These are phyloP conservation scores for Phytophthora boehmeriae DNA, from an alignment of 352 stramenopile genomes.

Conservation along the genomic window DNA sequence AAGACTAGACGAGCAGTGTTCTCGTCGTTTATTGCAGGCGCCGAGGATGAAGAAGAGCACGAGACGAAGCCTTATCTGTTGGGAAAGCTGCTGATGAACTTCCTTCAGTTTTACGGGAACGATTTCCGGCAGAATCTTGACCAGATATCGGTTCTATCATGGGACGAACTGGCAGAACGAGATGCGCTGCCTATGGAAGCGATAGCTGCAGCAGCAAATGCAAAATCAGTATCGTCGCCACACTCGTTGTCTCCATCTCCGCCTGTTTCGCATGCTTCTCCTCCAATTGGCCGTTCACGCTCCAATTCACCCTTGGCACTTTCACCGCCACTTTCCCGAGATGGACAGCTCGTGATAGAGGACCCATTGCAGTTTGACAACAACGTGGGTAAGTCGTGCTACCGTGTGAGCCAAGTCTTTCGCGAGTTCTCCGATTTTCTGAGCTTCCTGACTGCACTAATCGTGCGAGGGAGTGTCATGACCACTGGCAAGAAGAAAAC, in stretches of 20 bases:
- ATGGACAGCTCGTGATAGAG: slow-evolving; percentile 67
- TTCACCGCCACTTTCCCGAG: slow-evolving; percentile 27
- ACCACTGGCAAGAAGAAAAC: slow-evolving; percentile 57
- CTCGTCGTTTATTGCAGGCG: slow-evolving; percentile 41
- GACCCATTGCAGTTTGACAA: slow-evolving; percentile 75
- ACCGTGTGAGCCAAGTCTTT: slow-evolving; percentile 84
- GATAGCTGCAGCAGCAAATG: slow-evolving; percentile 9
- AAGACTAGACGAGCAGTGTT: slow-evolving; percentile 41
- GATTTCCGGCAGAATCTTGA: slow-evolving; percentile 82
- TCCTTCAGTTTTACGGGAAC: slow-evolving; percentile 86
- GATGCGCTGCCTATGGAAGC: slow-evolving; percentile 9
- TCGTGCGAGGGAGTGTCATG: slow-evolving; percentile 81
- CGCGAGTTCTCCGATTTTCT: slow-evolving; percentile 85
- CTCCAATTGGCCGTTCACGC: slow-evolving; percentile 13
- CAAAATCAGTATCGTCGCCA: slow-evolving; percentile 22
- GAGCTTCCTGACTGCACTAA: slow-evolving; percentile 80
- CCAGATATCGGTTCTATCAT: slow-evolving; percentile 52
- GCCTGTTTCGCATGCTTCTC: slow-evolving; percentile 18
- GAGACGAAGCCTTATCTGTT: slow-evolving; percentile 61
- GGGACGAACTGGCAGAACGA: slow-evolving; percentile 24
- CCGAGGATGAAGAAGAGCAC: slow-evolving; percentile 28
- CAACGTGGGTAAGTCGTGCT: slow-evolving; percentile 87
- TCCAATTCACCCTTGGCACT: slow-evolving; percentile 30
- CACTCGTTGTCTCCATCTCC: slow-evolving; percentile 32
- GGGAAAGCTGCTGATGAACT: slow-evolving; percentile 84